Evolutionary conservation across 805 yeast genomes (phyloP), one percentile per base, ranked within the genome.

Genomic region (Metschnikowia shivogae): DNA sequence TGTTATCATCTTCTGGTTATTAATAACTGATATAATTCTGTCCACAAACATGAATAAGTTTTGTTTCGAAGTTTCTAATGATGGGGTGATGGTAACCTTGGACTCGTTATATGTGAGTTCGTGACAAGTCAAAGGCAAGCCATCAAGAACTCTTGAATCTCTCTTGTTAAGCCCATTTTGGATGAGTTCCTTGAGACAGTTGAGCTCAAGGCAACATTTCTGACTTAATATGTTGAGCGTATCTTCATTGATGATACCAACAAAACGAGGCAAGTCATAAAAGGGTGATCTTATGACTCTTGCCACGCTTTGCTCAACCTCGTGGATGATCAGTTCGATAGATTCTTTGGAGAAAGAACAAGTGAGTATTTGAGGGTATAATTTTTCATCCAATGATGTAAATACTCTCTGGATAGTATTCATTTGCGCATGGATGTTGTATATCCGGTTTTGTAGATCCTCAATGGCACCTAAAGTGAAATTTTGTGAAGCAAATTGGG

Each of bases 31-130:
- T 4, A 64, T 31, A 6, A 51, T 31, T 11, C 36, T 33, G 42
- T 58, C 59, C 12, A 63, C 39, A 10, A 32, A 32, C 3, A 49
- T 48, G 11, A 69, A 52, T 47, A 67, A 64, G 1, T 39, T 2
- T 14, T 53, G 49, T 42, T 75, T 76, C 0, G 77, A 54, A 0
- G 35, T 17, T 29, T 65, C 71, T 0, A 80, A 49, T 0, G 72
- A 56, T 0, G 85, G 84, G 0, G 47, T 24, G 3, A 77, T 53
- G 3, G 46, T 42, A 26, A 81, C 62, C 0, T 59, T 46, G 28
- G 65, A 66, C 37, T 73, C 68, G 30, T 64, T 65, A 20, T 73
- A 61, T 0, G 60, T 31, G 3, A 80, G 57, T 7, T 33, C 36
- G 22, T 40, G 43, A n/a, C 2, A 54, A 57, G 51, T 74, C 81